Percentiles rank a stretch among this genome's conserved stretches.
phyloP scores from a whole-genome alignment of 2,329 filamentous ascomycete genomes.

The Calonectria naviculata region DNA sequence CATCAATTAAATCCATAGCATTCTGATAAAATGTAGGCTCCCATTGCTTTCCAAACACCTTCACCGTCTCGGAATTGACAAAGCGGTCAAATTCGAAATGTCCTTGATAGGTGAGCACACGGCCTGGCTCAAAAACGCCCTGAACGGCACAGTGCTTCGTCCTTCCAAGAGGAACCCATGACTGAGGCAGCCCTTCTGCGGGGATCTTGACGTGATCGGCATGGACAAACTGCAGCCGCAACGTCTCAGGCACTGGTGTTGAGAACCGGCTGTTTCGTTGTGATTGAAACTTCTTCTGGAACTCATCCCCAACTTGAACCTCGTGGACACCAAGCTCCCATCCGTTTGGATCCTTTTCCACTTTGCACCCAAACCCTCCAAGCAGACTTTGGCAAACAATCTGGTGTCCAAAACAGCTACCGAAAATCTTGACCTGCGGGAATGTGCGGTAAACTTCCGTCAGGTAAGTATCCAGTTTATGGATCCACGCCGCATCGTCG shows the following conservation, averaged over 20 bases:
- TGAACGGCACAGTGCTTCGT: slow-evolving; percentile 49
- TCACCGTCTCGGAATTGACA: slow-evolving; percentile 50
- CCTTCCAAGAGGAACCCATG: slow-evolving; percentile 35
- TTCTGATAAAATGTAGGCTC: slow-evolving; percentile 14
- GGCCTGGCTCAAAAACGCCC: slow-evolving; percentile 50
- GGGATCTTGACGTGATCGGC: slow-evolving; percentile 41
- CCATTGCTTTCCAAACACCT: slow-evolving; percentile 45
- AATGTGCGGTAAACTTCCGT: slow-evolving; percentile 40
- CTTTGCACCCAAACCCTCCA: slow-evolving; percentile 37
- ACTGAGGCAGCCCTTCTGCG: slow-evolving; percentile 19
- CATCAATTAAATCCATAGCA: slow-evolving; percentile 24
- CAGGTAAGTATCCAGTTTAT: slow-evolving; percentile 33
- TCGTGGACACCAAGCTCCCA: slow-evolving; percentile 47
- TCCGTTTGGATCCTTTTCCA: slow-evolving; percentile 41
- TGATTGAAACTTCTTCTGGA: slow-evolving; percentile 24
- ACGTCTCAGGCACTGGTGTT: slow-evolving; percentile 19
- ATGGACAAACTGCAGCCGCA: slow-evolving; percentile 52
- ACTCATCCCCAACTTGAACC: slow-evolving; percentile 36
- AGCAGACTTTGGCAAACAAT: slow-evolving; percentile 52
- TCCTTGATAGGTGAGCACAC: slow-evolving; percentile 54
- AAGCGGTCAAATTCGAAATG: slow-evolving; percentile 57
- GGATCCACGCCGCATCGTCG: slow-evolving; percentile 37
- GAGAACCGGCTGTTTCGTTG: neutral
- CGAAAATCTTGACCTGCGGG: slow-evolving; percentile 50
- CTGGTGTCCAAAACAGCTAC: slow-evolving; percentile 57